Evolutionary conservation across 306 rosid species (phyloP).

Genomic region (Acacia acuminata): DNA sequence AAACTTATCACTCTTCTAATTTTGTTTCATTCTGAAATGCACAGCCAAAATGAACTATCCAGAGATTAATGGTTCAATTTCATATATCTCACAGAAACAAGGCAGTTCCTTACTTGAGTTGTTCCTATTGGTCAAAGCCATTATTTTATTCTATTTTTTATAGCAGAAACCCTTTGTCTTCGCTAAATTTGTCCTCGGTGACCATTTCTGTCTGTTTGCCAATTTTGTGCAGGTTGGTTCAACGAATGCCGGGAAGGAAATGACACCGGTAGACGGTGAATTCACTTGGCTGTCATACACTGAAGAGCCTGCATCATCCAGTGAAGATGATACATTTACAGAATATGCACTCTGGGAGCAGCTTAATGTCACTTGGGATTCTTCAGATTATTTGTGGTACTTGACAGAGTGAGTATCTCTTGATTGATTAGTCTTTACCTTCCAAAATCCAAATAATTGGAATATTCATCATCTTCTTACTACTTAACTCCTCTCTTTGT

Average conservation of each 20-base stretch:
- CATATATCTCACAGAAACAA: background rate
- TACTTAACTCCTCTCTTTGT: background rate
- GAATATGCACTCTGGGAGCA: constrained; percentile 74
- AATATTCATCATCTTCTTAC: constrained; percentile 20
- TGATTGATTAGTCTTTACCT: constrained; percentile 6
- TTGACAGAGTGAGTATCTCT: constrained; percentile 83
- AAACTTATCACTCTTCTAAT: background rate
- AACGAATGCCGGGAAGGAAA: constrained; percentile 51
- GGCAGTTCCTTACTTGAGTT: background rate
- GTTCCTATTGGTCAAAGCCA: constrained; percentile 10
- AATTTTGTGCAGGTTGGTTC: constrained; percentile 53
- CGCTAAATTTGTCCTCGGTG: background rate
- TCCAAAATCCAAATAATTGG: background rate
- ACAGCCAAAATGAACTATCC: background rate
- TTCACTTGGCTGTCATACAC: constrained; percentile 76
- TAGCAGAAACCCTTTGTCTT: background rate
- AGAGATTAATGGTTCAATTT: background rate
- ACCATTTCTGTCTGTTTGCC: constrained; percentile 18
- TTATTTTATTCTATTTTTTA: too few species aligned
- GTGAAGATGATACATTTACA: constrained; percentile 45
- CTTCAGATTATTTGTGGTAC: constrained; percentile 94
- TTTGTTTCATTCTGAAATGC: background rate
- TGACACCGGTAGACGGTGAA: constrained; percentile 52
- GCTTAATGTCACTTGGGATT: constrained; percentile 70
- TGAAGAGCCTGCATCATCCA: constrained; percentile 73